These are phyloP conservation scores for Sanghuangporus baumii DNA, from an alignment of 1,284 basidiomycete genomes.

Conservation along the genomic window DNA sequence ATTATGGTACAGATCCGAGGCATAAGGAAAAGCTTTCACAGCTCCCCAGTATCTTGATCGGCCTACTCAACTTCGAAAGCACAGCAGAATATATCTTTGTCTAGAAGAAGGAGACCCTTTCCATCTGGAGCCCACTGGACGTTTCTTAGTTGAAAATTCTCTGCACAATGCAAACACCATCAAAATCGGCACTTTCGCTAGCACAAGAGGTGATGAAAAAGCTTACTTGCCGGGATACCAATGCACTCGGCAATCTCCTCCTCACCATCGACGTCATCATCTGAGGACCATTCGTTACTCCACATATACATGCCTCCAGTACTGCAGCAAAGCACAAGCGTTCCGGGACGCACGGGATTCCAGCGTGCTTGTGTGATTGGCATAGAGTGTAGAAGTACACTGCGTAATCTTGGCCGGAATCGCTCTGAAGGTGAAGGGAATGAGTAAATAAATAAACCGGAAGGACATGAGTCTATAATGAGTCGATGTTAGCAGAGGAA, in stretches of 20 bases:
- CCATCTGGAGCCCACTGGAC: slow-evolving; percentile 80
- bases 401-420: slow-evolving; percentile 54
- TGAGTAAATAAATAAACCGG: slow-evolving; percentile 49
- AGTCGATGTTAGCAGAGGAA: not conserved
- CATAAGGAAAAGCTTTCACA: slow-evolving; percentile 1
- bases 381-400: slow-evolving; percentile 58
- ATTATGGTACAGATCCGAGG: not conserved
- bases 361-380: slow-evolving; percentile 60
- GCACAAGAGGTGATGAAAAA: not conserved
- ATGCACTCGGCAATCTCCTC: slow-evolving; percentile 78
- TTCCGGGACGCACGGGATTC: slow-evolving; percentile 73
- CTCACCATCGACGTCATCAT: slow-evolving; percentile 19
- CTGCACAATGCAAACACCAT: slow-evolving; percentile 29
- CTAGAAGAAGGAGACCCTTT: slow-evolving; percentile 66
- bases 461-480: slow-evolving; percentile 53
- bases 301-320: slow-evolving; percentile 67
- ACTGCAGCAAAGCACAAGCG: slow-evolving; percentile 64
- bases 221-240: slow-evolving; percentile 66
- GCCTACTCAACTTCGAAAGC: slow-evolving; percentile 73
- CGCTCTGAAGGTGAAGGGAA: slow-evolving; percentile 52
- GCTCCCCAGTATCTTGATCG: slow-evolving; percentile 17
- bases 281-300: slow-evolving; percentile 67
- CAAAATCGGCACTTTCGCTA: not conserved
- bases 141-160: slow-evolving; percentile 59
- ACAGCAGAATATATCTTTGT: slow-evolving; percentile 75